Evolutionary conservation across 768 basidiomycete species (phyloP).

Genomic region (Podaxis sp.): DNA sequence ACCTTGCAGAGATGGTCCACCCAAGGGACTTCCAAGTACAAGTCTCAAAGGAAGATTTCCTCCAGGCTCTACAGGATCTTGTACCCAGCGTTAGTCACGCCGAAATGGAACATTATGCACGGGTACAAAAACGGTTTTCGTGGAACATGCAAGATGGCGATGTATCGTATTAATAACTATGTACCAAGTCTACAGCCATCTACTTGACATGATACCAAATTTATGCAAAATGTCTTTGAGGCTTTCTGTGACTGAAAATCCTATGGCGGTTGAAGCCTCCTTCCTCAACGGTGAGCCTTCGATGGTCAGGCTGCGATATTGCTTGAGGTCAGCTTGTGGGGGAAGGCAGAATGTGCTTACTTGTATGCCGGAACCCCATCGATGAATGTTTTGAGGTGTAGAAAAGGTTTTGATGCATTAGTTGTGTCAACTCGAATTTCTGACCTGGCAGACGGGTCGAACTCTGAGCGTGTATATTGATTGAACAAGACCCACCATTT

Average conservation of each 20-base stretch:
- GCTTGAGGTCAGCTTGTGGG: background rate
- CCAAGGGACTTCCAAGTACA: slow-evolving; percentile 69
- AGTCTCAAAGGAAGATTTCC: slow-evolving; percentile 79
- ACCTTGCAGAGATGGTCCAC: slow-evolving; percentile 76
- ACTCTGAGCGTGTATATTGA: background rate
- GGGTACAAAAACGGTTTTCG: slow-evolving; percentile 71
- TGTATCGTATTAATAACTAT: background rate
- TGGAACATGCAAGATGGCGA: slow-evolving; percentile 17
- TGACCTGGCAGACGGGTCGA: slow-evolving; percentile 41
- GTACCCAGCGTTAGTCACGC: slow-evolving; percentile 80
- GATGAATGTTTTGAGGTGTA: slow-evolving; percentile 59
- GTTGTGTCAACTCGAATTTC: slow-evolving; percentile 70
- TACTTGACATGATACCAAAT: slow-evolving; percentile 52
- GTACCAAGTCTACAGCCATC: slow-evolving; percentile 48
- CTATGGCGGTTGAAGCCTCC: slow-evolving; percentile 41
- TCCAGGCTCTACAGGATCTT: slow-evolving; percentile 64
- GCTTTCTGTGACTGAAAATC: slow-evolving; percentile 44
- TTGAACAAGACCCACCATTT: slow-evolving; percentile 50
- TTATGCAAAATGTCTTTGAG: slow-evolving; percentile 56
- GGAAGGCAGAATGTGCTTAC: slow-evolving; percentile 32
- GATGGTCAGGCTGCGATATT: slow-evolving; percentile 41
- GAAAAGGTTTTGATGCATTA: slow-evolving; percentile 45
- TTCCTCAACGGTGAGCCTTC: slow-evolving; percentile 47
- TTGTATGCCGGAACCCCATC: slow-evolving; percentile 55
- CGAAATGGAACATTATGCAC: slow-evolving; percentile 84